Evolutionary conservation across 345 rosid genomes (phyloP), one percentile per base, ranked within the genome.

Genomic region (Gossypium raimondii): DNA sequence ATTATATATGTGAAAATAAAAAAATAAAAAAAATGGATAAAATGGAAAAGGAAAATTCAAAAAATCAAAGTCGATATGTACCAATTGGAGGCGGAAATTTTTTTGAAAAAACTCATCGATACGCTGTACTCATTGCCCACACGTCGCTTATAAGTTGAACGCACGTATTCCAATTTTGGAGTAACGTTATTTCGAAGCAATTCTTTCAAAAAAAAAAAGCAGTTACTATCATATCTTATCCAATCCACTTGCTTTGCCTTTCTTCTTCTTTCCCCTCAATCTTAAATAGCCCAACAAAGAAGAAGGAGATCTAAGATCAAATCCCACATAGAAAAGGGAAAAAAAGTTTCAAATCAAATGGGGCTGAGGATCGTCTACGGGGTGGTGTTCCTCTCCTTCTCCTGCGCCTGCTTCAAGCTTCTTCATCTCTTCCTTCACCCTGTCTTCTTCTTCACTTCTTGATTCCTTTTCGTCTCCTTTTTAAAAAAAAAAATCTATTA

Each of bases 401-500:
- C 89, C 18, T 87, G 92, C 73, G 69, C 84, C 75, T 85, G 87
- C 89, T 82, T 85, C 89, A 85, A 78, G 90, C 81, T 87, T 22
- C 87, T 88, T 60, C 87, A 84, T 66, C 84, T 88, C 66, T 27
- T 85, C 58, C 92, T 86, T 22, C 82, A 78, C 29, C 90, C 89
- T 0, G 77, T 85, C 76, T 85, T 87, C 80, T 80, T 75, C 84
- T 56, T 84, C 77, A 77, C 84, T 41, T 71, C 86, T 41, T 80
- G 77, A 77, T 12, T 29, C 9, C 45, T 70, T 8, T 18, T 51
- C 11, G 8, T 2, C 1, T 1, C 0, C 16, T 44, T 2, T 22
- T 2, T 20, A 1, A 1, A 1, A 24, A 24, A 24, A 24, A 29
- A 34, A 34, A 34, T 5, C 9, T 52, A 17, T 17, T 17, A 5